Conservation (phyloP, 208 protist genomes). For the Phytomonas francai region DNA sequence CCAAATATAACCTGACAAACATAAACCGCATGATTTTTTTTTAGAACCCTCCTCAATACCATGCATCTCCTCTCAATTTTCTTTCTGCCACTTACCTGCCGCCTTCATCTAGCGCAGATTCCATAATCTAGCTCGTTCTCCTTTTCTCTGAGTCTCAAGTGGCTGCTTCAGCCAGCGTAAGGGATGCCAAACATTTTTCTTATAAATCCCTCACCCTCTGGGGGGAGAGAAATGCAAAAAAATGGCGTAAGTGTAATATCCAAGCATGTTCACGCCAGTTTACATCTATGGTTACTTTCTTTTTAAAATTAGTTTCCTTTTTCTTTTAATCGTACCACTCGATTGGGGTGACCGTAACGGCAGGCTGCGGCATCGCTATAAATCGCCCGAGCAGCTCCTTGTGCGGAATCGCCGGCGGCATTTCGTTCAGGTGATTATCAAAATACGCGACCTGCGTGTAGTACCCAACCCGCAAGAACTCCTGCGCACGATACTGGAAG, state of each 20-base stretch:
- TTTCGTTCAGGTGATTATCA: conserved; percentile 55
- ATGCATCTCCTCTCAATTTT: neutral
- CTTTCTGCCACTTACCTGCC: neutral
- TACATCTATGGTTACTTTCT: neutral
- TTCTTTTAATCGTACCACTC: conserved; percentile 34
- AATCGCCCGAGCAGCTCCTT: conserved; percentile 62
- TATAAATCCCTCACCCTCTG: neutral
- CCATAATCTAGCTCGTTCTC: neutral
- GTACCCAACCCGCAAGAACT: conserved; percentile 97
- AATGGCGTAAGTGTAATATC: neutral
- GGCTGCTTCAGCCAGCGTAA: neutral
- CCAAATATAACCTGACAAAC: neutral
- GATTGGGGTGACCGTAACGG: conserved; percentile 74
- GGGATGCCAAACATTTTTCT: neutral
- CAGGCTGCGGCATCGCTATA: conserved; percentile 80
- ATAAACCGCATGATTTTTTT: neutral
- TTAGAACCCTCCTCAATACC: neutral
- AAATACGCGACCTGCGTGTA: conserved; percentile 96
- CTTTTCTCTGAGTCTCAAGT: neutral
- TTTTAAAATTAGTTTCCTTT: neutral
- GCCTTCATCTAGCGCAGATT: neutral
- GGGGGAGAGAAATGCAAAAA: neutral
- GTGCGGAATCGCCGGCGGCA: conserved; percentile 36
- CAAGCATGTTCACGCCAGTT: neutral
- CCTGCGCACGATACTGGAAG: conserved; percentile 91